Evolutionary conservation across 345 rosid genomes (phyloP).

Genomic region (Boechera divaricarpa): DNA sequence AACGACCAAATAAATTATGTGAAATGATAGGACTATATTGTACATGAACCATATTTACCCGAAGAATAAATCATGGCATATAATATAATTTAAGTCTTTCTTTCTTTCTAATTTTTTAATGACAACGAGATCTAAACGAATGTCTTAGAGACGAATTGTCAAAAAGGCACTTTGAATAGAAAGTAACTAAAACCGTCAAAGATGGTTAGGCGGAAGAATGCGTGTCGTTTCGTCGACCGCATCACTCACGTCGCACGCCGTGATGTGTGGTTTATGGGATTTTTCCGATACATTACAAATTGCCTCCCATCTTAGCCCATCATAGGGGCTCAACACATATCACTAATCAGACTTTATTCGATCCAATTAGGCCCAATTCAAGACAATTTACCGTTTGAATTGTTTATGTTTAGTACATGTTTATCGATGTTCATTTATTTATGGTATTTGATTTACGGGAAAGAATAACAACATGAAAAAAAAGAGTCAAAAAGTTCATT

Average conservation of each 20-base stretch:
- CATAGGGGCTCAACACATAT: background rate
- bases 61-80: background rate
- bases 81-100: background rate
- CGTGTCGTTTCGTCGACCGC: conserved; percentile 17
- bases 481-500: no score
- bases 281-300: background rate
- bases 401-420: no score
- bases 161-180: background rate
- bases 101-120: background rate
- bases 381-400: background rate
- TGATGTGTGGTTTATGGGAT: conserved; percentile 23
- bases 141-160: conserved; percentile 1
- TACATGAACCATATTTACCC: background rate
- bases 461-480: no score
- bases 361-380: background rate
- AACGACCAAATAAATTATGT: background rate
- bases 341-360: background rate
- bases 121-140: background rate
- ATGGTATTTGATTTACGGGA: no score
- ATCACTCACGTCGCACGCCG: conserved; percentile 29
- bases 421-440: no score
- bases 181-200: conserved; percentile 1
- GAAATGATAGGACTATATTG: no score
- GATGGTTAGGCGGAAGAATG: conserved; percentile 32
- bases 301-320: background rate